Evolutionary conservation across 2,329 filamentous ascomycete species (phyloP).

Genomic region (Colletotrichum limetticola): DNA sequence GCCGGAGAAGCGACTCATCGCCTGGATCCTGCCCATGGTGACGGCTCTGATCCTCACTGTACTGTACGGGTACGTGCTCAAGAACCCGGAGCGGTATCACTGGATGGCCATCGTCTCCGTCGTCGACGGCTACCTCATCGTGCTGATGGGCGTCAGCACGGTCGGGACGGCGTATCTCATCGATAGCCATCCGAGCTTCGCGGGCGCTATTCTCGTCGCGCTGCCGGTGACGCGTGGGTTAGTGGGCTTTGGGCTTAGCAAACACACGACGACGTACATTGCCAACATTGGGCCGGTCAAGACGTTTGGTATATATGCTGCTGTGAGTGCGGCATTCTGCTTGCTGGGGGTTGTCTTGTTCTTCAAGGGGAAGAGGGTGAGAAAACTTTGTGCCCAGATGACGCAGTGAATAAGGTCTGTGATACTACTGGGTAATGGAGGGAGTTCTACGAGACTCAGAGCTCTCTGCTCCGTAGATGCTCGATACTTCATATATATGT

Average conservation of each 20-base stretch:
- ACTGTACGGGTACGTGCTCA: slow-evolving; percentile 28
- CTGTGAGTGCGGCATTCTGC: slow-evolving; percentile 22
- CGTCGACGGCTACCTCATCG: slow-evolving; percentile 25
- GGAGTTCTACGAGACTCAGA: background rate
- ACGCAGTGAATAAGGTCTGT: background rate
- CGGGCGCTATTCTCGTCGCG: slow-evolving; percentile 23
- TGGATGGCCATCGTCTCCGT: slow-evolving; percentile 32
- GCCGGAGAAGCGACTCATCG: slow-evolving; percentile 50
- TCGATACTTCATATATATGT: background rate
- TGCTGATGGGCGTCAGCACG: slow-evolving; percentile 22
- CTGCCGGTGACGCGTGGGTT: slow-evolving; percentile 26
- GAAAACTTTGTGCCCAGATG: slow-evolving; percentile 9
- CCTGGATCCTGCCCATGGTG: slow-evolving; percentile 28
- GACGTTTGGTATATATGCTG: slow-evolving; percentile 30
- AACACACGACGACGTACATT: slow-evolving; percentile 36
- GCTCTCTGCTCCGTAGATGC: background rate
- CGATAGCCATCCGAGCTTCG: slow-evolving; percentile 25
- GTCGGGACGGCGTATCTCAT: slow-evolving; percentile 29
- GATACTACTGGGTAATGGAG: background rate
- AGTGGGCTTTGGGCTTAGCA: slow-evolving; percentile 28
- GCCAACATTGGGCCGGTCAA: slow-evolving; percentile 21
- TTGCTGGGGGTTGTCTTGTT: slow-evolving; percentile 20
- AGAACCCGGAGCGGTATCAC: slow-evolving; percentile 19
- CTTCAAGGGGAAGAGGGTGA: slow-evolving; percentile 18
- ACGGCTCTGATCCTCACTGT: slow-evolving; percentile 22